Evolutionary conservation across 192 early-diverging fungal genomes (phyloP), one percentile per base, ranked within the genome.

Genomic region (Backusella mclennaniae): DNA sequence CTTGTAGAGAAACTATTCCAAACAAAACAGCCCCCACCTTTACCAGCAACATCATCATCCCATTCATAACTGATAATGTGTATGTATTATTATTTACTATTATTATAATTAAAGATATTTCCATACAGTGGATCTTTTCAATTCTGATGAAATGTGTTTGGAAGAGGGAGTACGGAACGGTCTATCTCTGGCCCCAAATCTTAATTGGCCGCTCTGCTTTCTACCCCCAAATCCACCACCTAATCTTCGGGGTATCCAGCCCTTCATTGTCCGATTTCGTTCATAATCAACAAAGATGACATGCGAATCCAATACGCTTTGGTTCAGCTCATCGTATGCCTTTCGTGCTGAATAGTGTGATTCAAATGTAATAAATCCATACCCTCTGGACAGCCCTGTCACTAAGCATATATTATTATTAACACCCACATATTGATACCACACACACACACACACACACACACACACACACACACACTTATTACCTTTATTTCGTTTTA

Each of bases 161-260:
- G 39, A 29, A n/a, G 41, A 29, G 11, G 72, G 67, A 53, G 68
- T 49, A 63, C 78, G 71, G 66, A 85, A 85, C 0, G 79, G 79
- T 26, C 84, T 71, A 26, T 83, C 81, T 73, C 81, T 75, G 29
- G 82, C 78, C 29, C 84, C 84, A 71, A 85, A 85, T 52, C 84
- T 44, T 42, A 85, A 69, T 56, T 85, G 84, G 0, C 84, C 84
- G 31, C 82, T 83, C 71, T 82, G 79, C 74, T 85, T 85, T 68
- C 73, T 72, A 6, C 84, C 84, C 15, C 79, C 82, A 73, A 83
- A 85, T 38, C 84, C 84, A 21, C 84, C 84, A 33, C 84, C 84
- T 19, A 85, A 66, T 63, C 82, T 72, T 35, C 84, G 77, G 56
- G 84, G 84, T 21, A 81, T 63, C 84, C 84, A 85, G 4, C 82